phyloP scores from a whole-genome alignment of 2,329 filamentous ascomycete genomes.

The Fonsecaea multimorphosa region DNA sequence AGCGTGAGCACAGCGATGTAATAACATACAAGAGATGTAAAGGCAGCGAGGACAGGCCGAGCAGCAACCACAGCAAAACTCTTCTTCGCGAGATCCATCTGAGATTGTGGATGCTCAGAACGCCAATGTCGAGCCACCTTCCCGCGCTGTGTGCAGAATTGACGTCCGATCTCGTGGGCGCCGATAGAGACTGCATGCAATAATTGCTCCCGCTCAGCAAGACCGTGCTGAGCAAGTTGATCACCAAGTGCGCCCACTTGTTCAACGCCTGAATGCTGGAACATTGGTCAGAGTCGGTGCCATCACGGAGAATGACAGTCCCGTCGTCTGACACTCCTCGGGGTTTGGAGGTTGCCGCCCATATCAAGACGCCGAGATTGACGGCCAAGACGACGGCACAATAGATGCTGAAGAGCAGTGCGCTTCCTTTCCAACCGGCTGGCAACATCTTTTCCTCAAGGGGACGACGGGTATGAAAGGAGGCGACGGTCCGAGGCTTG shows the following conservation, averaged over 20 bases:
- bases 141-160: background rate
- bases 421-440: constrained; percentile 1
- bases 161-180: background rate
- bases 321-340: background rate
- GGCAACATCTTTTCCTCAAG: background rate
- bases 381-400: background rate
- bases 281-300: background rate
- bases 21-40: constrained; percentile 2
- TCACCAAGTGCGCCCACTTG: constrained; percentile 7
- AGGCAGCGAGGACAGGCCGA: background rate
- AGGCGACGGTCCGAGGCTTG: background rate
- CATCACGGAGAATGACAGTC: background rate
- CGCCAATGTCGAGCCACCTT: constrained; percentile 8
- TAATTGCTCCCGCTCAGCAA: background rate
- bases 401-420: background rate
- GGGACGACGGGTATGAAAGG: background rate
- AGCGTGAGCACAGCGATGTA: background rate
- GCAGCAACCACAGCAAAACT: background rate
- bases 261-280: background rate
- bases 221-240: constrained; percentile 10
- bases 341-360: background rate
- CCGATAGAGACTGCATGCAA: constrained; percentile 1
- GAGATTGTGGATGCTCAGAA: background rate
- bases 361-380: constrained; percentile 5
- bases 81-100: background rate